A percentile compares a stretch with the other conserved stretches of the same genome.
Evolutionary conservation across 2,329 filamentous ascomycete species (phyloP).

Genomic region (Capronia americana): DNA sequence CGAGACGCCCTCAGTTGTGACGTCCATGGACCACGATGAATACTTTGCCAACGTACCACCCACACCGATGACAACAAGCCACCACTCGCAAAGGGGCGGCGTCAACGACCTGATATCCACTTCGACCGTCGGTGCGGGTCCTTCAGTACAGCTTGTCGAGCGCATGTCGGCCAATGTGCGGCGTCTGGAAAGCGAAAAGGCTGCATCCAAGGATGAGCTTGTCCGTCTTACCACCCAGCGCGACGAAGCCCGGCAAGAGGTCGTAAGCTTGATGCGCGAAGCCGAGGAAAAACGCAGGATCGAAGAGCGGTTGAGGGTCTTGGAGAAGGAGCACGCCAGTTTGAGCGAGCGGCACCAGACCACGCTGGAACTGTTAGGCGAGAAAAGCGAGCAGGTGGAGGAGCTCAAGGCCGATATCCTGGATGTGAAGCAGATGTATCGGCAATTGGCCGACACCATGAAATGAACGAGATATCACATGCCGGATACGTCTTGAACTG

Average conservation of each 20-base stretch:
- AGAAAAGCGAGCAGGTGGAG: constrained; percentile 95
- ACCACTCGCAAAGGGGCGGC: constrained; percentile 57
- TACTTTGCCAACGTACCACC: constrained; percentile 47
- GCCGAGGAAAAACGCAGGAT: constrained; percentile 71
- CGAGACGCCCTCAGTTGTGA: constrained; percentile 54
- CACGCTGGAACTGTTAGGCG: constrained; percentile 90
- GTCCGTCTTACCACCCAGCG: constrained; percentile 79
- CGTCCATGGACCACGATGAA: constrained; percentile 57
- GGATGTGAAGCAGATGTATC: constrained; percentile 96
- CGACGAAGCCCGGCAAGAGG: constrained; percentile 88
- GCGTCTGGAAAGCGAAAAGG: constrained; percentile 88
- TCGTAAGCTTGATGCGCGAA: constrained; percentile 89
- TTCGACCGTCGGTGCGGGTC: constrained; percentile 87
- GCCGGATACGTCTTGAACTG: background rate
- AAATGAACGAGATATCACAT: constrained; percentile 14
- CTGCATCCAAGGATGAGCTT: constrained; percentile 85
- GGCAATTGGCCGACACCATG: constrained; percentile 86
- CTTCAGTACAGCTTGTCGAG: constrained; percentile 93
- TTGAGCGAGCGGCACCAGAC: constrained; percentile 84
- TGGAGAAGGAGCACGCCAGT: constrained; percentile 72
- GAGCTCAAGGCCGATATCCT: constrained; percentile 86
- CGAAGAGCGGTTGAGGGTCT: constrained; percentile 64
- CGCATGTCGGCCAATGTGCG: constrained; percentile 94
- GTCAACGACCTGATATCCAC: constrained; percentile 86
- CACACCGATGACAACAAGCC: constrained; percentile 48